These are phyloP conservation scores for Rhizoctonia solani DNA, from an alignment of 1,284 basidiomycete genomes.

Conservation along the genomic window DNA sequence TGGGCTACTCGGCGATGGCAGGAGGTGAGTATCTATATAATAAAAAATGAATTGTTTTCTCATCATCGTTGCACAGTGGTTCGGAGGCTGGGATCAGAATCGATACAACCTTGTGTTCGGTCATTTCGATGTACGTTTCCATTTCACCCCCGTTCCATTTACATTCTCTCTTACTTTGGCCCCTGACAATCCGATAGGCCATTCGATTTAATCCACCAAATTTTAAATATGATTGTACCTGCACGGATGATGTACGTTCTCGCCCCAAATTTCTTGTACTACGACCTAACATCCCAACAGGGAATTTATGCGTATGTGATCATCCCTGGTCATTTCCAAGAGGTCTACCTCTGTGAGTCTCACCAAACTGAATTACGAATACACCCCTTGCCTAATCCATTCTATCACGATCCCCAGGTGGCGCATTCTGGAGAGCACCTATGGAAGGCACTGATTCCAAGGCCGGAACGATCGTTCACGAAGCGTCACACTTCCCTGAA, in stretches of 20 bases:
- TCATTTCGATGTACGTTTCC: constrained; percentile 31
- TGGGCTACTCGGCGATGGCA: constrained; percentile 25
- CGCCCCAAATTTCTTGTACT: neutral
- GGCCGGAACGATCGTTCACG: constrained; percentile 36
- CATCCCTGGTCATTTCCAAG: constrained; percentile 31
- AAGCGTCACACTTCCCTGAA: constrained; percentile 34
- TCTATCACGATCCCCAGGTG: constrained; percentile 5
- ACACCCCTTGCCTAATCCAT: neutral
- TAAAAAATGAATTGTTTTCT: neutral
- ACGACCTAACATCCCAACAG: neutral
- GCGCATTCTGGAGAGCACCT: constrained; percentile 36
- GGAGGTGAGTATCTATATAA: constrained; percentile 11
- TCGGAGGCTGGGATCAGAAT: constrained; percentile 23
- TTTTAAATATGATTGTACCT: constrained; percentile 33
- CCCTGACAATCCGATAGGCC: neutral
- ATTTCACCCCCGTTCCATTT: neutral
- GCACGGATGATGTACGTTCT: constrained; percentile 22
- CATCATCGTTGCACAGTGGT: too few relatives aligned
- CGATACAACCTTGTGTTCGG: constrained; percentile 25
- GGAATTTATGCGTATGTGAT: constrained; percentile 32
- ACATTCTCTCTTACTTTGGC: neutral
- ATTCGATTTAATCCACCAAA: constrained; percentile 32
- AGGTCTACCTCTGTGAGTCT: constrained; percentile 29
- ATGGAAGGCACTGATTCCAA: constrained; percentile 36
- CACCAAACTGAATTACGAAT: neutral